Base-by-base conservation (phyloP, 495 filamentous ascomycete species). In the Daldinia grandis region DNA sequence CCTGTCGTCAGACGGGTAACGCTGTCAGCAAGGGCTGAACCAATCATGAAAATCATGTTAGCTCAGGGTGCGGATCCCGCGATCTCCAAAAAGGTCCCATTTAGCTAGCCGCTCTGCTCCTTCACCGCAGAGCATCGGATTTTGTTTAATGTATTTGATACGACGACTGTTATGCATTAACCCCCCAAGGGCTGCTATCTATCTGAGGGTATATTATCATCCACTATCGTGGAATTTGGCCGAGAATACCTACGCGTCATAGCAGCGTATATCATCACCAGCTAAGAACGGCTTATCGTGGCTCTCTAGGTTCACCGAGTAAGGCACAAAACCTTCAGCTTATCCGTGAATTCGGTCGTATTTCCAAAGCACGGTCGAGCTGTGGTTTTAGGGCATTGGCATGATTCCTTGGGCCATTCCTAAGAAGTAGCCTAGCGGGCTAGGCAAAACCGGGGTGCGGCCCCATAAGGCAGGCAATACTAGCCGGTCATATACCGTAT, bases 41-140 rank as follows among this genome's bases (percentile, higher is more conserved):
- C 69, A 72, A 67, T 72, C 55, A 55, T 57, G 25, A 17, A 12
- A 25, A 10, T n/a, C 17, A 4, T 38, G 10, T 5, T 58, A 33
- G 33, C 40, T 66, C 30, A 35, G 68, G 68, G 56, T 71, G n/a
- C 15, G 50, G 44, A 71, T 71, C 68, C 68, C 68, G 49, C 68
- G 27, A 66, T 66, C 49, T 38, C 25, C 53, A 42, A 56, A 68
- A 57, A 71, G 56, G 68, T 67, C 53, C 54, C 59, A 44, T 31
- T 53, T 63, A 60, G 64, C 17, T 62, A 47, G 24, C 54, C 30
- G 50, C 27, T 27, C 10, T 59, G 27, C 31, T 54, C 53, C 25
- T 60, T 54, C 69, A 58, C 57, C 27, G 62, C 50, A 35, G 58
- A 71, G 25, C 54, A 30, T 53, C 15, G 2, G 25, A n/a, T 28